Conservation (phyloP, 805 yeast species). For the Metschnikowia kofuensis region DNA sequence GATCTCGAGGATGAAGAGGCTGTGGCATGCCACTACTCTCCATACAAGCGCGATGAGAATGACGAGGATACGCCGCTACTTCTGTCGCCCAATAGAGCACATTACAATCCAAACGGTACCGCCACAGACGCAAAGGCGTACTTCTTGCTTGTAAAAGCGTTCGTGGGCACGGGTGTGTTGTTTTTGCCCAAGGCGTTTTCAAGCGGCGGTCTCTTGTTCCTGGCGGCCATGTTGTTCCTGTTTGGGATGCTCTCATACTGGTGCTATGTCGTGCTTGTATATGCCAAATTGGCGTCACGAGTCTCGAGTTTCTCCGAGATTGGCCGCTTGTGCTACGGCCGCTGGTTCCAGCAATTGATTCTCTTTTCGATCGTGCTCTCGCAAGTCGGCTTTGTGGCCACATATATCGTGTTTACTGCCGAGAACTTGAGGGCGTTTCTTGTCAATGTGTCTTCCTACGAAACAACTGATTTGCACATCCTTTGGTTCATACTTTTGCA, state of each 20-base stretch:
- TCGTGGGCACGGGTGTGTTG: constrained; percentile 74
- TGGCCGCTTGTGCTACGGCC: constrained; percentile 62
- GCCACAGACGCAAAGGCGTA: constrained; percentile 74
- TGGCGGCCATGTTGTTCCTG: constrained; percentile 47
- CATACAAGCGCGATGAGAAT: constrained; percentile 16
- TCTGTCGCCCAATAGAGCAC: constrained; percentile 14
- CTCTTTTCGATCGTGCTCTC: constrained; percentile 63
- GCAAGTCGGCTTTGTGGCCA: constrained; percentile 78
- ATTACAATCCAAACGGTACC: constrained; percentile 44
- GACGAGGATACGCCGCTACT: constrained; percentile 40
- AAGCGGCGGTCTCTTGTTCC: constrained; percentile 70
- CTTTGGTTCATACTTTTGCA: constrained; percentile 52
- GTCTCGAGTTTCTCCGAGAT: constrained; percentile 81
- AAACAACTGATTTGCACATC: constrained; percentile 37
- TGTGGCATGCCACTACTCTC: constrained; percentile 47
- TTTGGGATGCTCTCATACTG: constrained; percentile 74
- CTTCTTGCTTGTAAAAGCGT: constrained; percentile 66
- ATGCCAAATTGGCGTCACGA: constrained; percentile 53
- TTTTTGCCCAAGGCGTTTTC: constrained; percentile 68
- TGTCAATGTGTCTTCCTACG: constrained; percentile 43
- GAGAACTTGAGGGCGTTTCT: constrained; percentile 67
- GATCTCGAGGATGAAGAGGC: constrained; percentile 67
- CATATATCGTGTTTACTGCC: constrained; percentile 76
- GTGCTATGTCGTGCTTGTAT: constrained; percentile 68
- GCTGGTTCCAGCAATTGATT: constrained; percentile 61